These are phyloP conservation scores for Sodiomyces alkalinus DNA, from an alignment of 2,329 filamentous ascomycete species.

Conservation along the genomic window DNA sequence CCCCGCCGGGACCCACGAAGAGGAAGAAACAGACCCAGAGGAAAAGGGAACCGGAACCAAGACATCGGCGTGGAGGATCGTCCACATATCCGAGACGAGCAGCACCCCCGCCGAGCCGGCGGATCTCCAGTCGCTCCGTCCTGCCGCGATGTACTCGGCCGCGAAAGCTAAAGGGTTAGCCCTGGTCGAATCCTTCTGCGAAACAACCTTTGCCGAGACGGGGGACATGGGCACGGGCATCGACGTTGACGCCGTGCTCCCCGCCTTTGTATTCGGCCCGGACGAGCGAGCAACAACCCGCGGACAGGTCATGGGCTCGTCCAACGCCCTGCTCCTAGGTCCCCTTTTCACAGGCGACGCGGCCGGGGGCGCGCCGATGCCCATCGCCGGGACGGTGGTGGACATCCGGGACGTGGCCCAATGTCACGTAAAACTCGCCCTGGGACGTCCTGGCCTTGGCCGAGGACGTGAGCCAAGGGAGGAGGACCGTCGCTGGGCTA, in stretches of 20 bases:
- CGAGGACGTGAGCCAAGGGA: no score
- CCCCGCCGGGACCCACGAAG: no score
- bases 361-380: background rate
- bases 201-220: background rate
- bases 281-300: background rate
- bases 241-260: background rate
- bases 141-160: background rate
- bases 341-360: background rate
- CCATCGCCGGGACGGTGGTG: background rate
- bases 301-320: background rate
- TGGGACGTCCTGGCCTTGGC: background rate
- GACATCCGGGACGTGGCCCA: background rate
- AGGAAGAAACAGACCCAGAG: background rate
- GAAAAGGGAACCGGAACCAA: conserved; percentile 2
- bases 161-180: background rate
- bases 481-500: conserved; percentile 1
- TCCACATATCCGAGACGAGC: no score
- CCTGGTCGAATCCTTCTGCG: background rate
- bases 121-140: background rate
- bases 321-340: conserved; percentile 1
- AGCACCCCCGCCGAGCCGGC: background rate
- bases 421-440: background rate
- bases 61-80: no score
- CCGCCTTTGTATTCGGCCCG: background rate
- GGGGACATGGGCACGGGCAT: no score